Base-by-base conservation (phyloP, 768 basidiomycete genomes). In the Coprinellus micaceus region DNA sequence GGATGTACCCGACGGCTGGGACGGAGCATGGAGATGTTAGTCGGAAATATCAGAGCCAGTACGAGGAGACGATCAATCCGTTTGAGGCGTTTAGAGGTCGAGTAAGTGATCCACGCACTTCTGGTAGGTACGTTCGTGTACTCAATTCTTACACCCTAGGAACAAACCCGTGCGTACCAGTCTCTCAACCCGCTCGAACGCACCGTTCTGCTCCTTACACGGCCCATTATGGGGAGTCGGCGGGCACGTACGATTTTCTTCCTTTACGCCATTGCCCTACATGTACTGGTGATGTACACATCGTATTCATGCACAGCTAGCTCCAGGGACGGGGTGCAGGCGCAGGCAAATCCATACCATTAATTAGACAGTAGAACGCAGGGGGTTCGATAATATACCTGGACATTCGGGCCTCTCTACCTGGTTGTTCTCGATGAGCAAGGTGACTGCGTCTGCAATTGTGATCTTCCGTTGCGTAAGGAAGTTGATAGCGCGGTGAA, bases 31-130 rank as follows among this genome's bases (percentile, higher is more conserved):
- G 88, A 62, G 91, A 92, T 62, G 84, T 98, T 69, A 88, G 88
- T 33, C 33, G 33, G 64, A 91, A 86, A 66, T 99, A 98, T 71
- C 85, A 87, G 48, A 82, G 88, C 60, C 80, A 94, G 67, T 99
- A 99, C 66, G 96, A 98, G 67, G 91, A 97, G 71, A 85, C 91
- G 52, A 94, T 98, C 85, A 98, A 99, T 66, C 96, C 97, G 0
- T 99, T 99, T 67, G 95, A 98, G 70, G 94, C 89, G 6, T 98
- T 99, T 80, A 85, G 94, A 60, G 94, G 96, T 1, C 79, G 94
- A 69, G 96, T 97, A 64, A 61, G 94, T 82, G 29, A 37, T 56
- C 48, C 30, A 26, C 43, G n/a, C 12, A 22, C 50, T 40, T 26
- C 7, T 24, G 19, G 36, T 30, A n/a, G 28, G 45, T 52, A 53